Base-by-base conservation (phyloP, 108 stramenopile genomes). In the Pelagomonas calceolata region DNA sequence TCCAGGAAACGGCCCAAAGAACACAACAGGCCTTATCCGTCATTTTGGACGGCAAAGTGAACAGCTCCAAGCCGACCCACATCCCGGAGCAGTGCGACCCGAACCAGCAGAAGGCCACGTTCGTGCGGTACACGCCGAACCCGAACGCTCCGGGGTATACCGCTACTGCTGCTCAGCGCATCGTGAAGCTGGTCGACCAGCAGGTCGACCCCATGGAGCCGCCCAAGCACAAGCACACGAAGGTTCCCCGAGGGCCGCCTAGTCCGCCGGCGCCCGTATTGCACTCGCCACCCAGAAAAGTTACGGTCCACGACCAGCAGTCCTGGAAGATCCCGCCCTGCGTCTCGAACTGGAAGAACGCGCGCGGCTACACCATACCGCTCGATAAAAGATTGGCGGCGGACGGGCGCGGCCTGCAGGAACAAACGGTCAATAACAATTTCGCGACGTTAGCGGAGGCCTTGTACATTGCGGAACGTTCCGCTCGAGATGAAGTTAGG, bases 161-260 rank as follows among this genome's bases (percentile, higher is more conserved):
- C 78, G 87, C 86, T 32, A 75, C 76, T 45, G 94, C 90, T 15
- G 82, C 89, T 64, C 89, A 94, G 73, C 89, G 98, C 21, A 93
- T 99, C 66, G 94, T 99, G 73, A 91, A 93, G 80, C 91, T 99
- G 92, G 95, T 96, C 16, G 95, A 95, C 30, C 90, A 89, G 14
- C 93, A 95, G 80, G 85, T 93, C 46, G 98, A 99, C 86, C 98
- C 98, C 43, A 93, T 99, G 94, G 92, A 93, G 87, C 98, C 96
- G 31, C 95, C 98, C 66, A 98, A 96, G 77, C 95, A 97, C 82
- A 95, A 92, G 83, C 94, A 96, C 79, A 82, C 90, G 74, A 97
- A 98, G 86, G 94, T 93, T 7, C 96, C 96, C 4, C 74, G 88
- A 33, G 94, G 94, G 32, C 94, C 94, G 30, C 90, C 92, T 14